phyloP scores from a whole-genome alignment of 2,329 filamentous ascomycete species.

The Diaporthe sp. region DNA sequence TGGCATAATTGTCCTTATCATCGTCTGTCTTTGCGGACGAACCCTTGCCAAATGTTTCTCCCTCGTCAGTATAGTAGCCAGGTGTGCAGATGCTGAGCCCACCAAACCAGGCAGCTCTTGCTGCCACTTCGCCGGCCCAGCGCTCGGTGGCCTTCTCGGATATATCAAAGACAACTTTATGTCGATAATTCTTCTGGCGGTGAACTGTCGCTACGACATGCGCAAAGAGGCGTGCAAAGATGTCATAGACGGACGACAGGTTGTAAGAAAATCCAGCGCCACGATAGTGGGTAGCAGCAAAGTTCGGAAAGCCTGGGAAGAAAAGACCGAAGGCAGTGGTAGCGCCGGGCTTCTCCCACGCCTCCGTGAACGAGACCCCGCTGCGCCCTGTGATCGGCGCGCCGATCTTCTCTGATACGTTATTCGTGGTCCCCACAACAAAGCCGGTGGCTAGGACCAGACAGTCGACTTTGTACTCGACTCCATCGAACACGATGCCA shows the following conservation, averaged over 20 bases:
- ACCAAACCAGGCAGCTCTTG: not conserved
- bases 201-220: not conserved
- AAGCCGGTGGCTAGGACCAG: too few relatives aligned
- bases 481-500: constrained; percentile 52
- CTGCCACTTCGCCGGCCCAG: not conserved
- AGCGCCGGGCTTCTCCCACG: not conserved
- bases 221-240: too few relatives aligned
- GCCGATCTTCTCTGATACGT: not conserved
- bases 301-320: not conserved
- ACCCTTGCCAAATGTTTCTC: not conserved
- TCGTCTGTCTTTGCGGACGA: not conserved
- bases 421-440: not conserved
- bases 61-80: not conserved
- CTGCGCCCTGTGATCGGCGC: not conserved
- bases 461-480: constrained; percentile 49
- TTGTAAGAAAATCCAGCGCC: not conserved
- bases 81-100: not conserved
- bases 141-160: not conserved
- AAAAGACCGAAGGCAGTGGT: not conserved
- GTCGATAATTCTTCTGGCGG: not conserved
- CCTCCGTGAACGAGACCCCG: not conserved
- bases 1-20: not conserved
- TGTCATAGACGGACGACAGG: too few relatives aligned
- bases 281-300: not conserved
- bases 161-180: not conserved